Evolutionary conservation across 139 green algal species (phyloP).

Genomic region (Picochlorum sp.): DNA sequence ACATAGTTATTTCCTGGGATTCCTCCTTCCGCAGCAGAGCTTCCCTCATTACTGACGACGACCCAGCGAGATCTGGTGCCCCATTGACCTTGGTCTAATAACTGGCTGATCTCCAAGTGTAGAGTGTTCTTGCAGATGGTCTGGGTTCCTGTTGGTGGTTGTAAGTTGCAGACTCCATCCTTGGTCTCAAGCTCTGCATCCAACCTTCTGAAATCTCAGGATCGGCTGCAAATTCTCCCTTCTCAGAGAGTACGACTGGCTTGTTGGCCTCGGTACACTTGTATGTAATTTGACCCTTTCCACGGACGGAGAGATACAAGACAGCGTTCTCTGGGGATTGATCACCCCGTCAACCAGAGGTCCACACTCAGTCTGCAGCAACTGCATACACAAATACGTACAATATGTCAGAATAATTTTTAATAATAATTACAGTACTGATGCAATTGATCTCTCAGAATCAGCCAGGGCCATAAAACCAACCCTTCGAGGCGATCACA

Average conservation of each 20-base stretch:
- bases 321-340: background rate
- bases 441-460: too few relatives aligned
- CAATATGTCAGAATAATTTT: too few relatives aligned
- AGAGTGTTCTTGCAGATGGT: background rate
- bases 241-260: background rate
- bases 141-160: background rate
- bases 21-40: background rate
- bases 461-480: too few relatives aligned
- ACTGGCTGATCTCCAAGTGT: background rate
- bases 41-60: background rate
- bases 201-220: background rate
- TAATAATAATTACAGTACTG: too few relatives aligned
- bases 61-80: constrained; percentile 3
- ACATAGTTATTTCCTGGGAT: background rate
- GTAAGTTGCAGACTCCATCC: background rate
- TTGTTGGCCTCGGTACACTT: background rate
- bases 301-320: background rate
- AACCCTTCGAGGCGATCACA: too few relatives aligned
- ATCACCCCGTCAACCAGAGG: background rate
- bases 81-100: background rate
- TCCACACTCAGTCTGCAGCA: background rate
- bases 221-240: background rate
- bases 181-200: background rate
- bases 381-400: background rate
- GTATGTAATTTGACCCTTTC: background rate